Evolutionary conservation across 495 filamentous ascomycete genomes (phyloP), one percentile per base, ranked within the genome.

Genomic region (Penicillium alfredii): DNA sequence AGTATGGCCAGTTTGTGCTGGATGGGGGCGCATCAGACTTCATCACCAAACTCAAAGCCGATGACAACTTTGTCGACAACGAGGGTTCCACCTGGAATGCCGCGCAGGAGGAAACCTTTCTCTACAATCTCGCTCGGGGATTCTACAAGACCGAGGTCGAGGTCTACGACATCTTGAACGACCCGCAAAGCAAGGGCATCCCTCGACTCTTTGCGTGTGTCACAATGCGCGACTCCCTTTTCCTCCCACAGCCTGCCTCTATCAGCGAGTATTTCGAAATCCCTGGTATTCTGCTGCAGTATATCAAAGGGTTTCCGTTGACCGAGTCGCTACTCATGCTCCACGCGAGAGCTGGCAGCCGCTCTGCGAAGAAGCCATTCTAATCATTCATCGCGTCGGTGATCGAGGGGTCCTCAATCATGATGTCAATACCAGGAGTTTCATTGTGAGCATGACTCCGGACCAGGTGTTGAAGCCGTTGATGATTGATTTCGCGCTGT

Each of bases 401-500:
- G 51, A 56, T 31, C 26, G 30, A 10, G 47, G 52, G 15, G 51
- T 65, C 21, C 29, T 55, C 3, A 60, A 61, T 30, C 11, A 43
- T 21, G 55, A 60, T 51, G 46, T 54, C 8, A 47, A 49, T 24
- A 32, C 46, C 3, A 39, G 44, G 15, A 63, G 33, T 24, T 58
- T 65, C 12, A 50, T 63, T 13, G 53, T 63, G 27, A 35, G 23
- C 2, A 14, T 33, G 15, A 6, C 32, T n/a, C 3, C 19, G 9
- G 30, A 30, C 4, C 13, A 30, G 12, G n/a, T 10, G 4, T 55
- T 34, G 10, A 44, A 56, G n/a, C 40, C 53, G 0, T 23, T 52
- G 38, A 62, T 61, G 51, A 43, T 57, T 10, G 57, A 63, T 35
- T 61, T 59, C 39, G 55, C 47, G 8, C 20, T 52, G 7, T 55